Evolutionary conservation across 345 rosid genomes (phyloP).

Genomic region (Atalantia buxifolia): DNA sequence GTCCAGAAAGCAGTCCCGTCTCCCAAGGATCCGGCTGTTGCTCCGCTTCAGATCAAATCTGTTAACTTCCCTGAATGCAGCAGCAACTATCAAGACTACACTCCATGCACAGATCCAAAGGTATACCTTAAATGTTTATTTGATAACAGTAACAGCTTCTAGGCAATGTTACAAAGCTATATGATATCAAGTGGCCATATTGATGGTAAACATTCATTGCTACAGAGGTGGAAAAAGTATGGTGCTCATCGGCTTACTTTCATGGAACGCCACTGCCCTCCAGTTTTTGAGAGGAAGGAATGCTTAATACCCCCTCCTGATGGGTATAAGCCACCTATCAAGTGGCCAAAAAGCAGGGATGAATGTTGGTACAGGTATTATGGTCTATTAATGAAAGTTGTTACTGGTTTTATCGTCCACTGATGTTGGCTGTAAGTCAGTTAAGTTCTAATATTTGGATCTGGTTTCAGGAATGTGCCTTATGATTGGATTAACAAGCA

Average conservation of each 20-base stretch:
- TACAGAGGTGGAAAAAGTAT: conserved; percentile 94
- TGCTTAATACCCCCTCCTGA: conserved; percentile 96
- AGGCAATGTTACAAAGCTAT: too few species aligned
- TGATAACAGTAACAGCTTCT: background rate
- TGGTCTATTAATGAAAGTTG: conserved; percentile 24
- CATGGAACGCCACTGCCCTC: conserved; percentile 97
- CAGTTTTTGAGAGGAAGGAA: conserved; percentile 78
- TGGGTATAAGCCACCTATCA: conserved; percentile 88
- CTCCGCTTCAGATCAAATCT: conserved; percentile 55
- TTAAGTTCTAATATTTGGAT: conserved; percentile 12
- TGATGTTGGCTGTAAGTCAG: background rate
- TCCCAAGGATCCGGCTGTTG: conserved; percentile 37
- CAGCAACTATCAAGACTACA: conserved; percentile 81
- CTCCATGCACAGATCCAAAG: conserved; percentile 98
- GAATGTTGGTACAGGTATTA: conserved; percentile 96
- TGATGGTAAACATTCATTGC: conserved; percentile 15
- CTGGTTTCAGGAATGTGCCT: conserved; percentile 82
- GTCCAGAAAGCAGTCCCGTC: conserved; percentile 43
- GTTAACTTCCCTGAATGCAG: conserved; percentile 76
- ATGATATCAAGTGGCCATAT: background rate
- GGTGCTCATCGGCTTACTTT: conserved; percentile 79
- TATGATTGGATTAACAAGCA: conserved; percentile 96
- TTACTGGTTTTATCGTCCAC: conserved; percentile 56
- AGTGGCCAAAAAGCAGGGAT: conserved; percentile 91
- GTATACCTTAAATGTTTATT: conserved; percentile 27